Percentiles rank a stretch among this genome's conserved stretches.
phyloP scores from a whole-genome alignment of 495 filamentous ascomycete genomes.

The Podospora pseudopauciseta region DNA sequence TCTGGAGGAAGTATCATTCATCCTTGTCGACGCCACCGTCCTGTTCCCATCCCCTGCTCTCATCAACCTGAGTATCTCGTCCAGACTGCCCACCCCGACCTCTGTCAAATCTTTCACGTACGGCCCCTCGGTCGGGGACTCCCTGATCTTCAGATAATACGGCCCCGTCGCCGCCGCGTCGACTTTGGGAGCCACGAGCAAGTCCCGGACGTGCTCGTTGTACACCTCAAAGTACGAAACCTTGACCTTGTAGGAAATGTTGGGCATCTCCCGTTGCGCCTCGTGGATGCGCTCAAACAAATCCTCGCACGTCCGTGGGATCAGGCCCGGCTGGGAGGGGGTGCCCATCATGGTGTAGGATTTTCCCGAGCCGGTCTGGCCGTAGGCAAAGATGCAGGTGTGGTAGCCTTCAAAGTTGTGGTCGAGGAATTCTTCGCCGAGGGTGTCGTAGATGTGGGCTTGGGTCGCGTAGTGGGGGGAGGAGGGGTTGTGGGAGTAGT shows the following conservation, averaged over 20 bases:
- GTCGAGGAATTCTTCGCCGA: conserved; percentile 96
- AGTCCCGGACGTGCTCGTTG: conserved; percentile 97
- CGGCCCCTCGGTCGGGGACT: conserved; percentile 92
- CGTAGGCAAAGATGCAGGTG: conserved; percentile 98
- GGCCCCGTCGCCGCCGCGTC: conserved; percentile 58
- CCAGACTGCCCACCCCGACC: conserved; percentile 74
- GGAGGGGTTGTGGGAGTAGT: conserved; percentile 79
- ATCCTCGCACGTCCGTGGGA: conserved; percentile 95
- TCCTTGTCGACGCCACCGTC: conserved; percentile 94
- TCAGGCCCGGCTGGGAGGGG: conserved; percentile 76
- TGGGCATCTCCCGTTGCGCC: conserved; percentile 66
- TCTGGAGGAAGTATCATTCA: conserved; percentile 96
- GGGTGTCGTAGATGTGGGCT: conserved; percentile 87
- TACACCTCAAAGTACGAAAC: conserved; percentile 99
- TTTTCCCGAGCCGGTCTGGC: conserved; percentile 96
- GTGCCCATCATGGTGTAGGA: conserved; percentile 99
- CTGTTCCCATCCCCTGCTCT: conserved; percentile 81
- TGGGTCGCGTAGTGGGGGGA: conserved; percentile 64
- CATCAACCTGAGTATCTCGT: conserved; percentile 87
- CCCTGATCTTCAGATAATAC: conserved; percentile 94
- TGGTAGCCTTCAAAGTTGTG: conserved; percentile 99
- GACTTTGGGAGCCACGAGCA: conserved; percentile 68
- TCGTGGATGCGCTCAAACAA: conserved; percentile 91
- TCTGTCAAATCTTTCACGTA: conserved; percentile 97
- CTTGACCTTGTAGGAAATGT: conserved; percentile 92